Conservation (phyloP, 768 basidiomycete genomes). For the Psilocybe subaeruginosa region DNA sequence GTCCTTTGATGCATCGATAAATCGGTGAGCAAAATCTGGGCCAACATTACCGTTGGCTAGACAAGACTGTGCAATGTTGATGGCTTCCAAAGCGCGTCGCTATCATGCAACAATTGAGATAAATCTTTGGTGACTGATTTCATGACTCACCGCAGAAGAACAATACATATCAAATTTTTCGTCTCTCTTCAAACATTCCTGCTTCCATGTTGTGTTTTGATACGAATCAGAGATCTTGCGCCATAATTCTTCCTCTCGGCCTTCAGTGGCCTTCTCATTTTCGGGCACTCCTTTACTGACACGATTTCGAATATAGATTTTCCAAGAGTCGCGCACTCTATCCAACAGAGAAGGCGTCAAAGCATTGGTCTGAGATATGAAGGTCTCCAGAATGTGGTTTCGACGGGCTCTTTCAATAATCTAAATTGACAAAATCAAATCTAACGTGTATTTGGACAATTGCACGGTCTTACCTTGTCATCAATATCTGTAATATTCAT, state of each 20-base stretch:
- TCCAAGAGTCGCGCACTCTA: constrained; percentile 66
- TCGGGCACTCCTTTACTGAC: constrained; percentile 67
- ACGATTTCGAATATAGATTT: constrained; percentile 60
- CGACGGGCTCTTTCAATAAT: constrained; percentile 93
- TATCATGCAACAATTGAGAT: constrained; percentile 31
- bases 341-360: constrained; percentile 63
- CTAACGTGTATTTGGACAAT: constrained; percentile 16
- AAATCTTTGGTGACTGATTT: constrained; percentile 13
- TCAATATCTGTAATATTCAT: constrained; percentile 99
- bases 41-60: constrained; percentile 44
- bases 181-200: constrained; percentile 72
- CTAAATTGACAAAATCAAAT: constrained; percentile 40
- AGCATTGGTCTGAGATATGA: constrained; percentile 52
- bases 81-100: constrained; percentile 53
- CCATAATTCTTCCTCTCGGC: constrained; percentile 60
- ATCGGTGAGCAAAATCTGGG: constrained; percentile 47
- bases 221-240: constrained; percentile 49
- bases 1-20: constrained; percentile 80
- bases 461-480: constrained; percentile 74
- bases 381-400: constrained; percentile 68
- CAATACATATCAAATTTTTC: constrained; percentile 95
- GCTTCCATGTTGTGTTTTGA: constrained; percentile 64
- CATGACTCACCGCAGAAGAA: constrained; percentile 65
- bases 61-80: constrained; percentile 49
- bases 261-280: constrained; percentile 46